phyloP scores from a whole-genome alignment of 2,329 filamentous ascomycete species.

The Sclerotinia glacialis region DNA sequence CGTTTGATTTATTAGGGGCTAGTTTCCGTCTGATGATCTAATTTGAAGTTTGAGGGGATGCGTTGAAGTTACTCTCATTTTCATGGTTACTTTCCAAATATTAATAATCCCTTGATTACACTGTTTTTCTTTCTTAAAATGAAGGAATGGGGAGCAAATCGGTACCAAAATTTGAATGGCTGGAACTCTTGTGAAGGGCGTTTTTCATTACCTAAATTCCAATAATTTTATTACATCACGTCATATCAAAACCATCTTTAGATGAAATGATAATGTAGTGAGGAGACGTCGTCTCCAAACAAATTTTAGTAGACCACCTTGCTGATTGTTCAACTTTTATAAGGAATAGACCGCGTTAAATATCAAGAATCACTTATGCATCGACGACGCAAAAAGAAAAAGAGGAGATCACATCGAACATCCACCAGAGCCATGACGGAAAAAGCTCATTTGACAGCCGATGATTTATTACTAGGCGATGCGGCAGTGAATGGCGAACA shows the following conservation, averaged over 20 bases:
- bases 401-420: conserved; percentile 20
- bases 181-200: neutral
- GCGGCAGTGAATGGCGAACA: conserved; percentile 8
- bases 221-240: conserved; percentile 11
- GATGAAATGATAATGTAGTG: conserved; percentile 16
- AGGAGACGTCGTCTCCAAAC: neutral
- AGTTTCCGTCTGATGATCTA: conserved; percentile 18
- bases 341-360: neutral
- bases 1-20: conserved; percentile 17
- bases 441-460: conserved; percentile 13
- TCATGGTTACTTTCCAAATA: conserved; percentile 4
- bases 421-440: conserved; percentile 6
- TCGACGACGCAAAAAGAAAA: conserved; percentile 19
- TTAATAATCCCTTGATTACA: neutral
- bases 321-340: conserved; percentile 10
- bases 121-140: neutral
- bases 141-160: neutral
- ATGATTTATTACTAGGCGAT: conserved; percentile 20
- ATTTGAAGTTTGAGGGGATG: conserved; percentile 14
- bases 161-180: neutral
- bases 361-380: conserved; percentile 15
- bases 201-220: neutral
- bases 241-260: conserved; percentile 19
- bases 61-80: conserved; percentile 10
- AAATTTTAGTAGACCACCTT: neutral